Base-by-base conservation (phyloP, 1,284 basidiomycete genomes). In the Leccinum variabile region DNA sequence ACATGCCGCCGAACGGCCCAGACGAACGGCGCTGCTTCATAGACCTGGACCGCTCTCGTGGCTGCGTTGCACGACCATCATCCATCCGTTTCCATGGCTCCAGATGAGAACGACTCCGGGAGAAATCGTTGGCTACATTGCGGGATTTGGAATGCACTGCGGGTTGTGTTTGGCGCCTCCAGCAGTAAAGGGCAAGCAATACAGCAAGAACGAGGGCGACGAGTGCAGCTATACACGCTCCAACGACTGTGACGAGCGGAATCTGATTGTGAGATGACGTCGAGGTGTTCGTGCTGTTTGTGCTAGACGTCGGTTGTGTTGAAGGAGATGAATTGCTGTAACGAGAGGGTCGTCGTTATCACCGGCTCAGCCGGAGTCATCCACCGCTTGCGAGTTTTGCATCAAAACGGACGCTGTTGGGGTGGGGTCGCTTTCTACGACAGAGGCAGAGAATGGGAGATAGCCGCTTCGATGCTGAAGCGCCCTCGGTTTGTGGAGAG, bases 1-100 rank as follows among this genome's bases (percentile, higher is more conserved):
- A 90, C 86, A 90, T 85, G 49, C 80, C 81, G 50, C 72, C 72
- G 6, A 86, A 79, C 65, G 82, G 78, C 1, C 75, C 79, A 1
- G 73, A 68, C 53, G 77, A 72, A 30, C 76, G 72, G 55, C 79
- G 79, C 63, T 81, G 80, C 63, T 77, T 74, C 70, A 75, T 49
- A 3, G 46, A 25, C 39, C 55, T 49, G 11, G 46, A 22, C 39
- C 54, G 66, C 49, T 54, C 62, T 62, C 63, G 55, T 30, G 74
- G 77, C 60, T 81, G 80, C 79, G 75, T 78, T 63, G 73, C 79
- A 67, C 78, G 79, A 5, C 69, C 75, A 2, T 72, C 74, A 9
- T 83, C 79, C 37, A 86, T 76, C 67, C 80, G 84, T 57, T 73
- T 75, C 76, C 78, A 77, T 10, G 79, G 73, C 64, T 83, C 80